phyloP scores from a whole-genome alignment of 257 asterid genomes.

The Catharanthus roseus region DNA sequence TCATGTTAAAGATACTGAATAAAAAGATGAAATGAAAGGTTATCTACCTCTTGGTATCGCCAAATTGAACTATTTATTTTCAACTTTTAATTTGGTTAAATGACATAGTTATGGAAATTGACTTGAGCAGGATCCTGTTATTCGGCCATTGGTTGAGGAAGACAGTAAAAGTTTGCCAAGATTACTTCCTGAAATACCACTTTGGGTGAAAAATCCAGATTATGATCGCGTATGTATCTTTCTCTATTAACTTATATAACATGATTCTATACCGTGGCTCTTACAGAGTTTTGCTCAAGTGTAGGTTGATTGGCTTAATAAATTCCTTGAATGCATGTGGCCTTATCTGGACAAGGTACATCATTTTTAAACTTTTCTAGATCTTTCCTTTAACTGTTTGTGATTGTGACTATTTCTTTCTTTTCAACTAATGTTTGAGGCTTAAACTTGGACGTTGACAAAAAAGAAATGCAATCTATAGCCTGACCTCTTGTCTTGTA shows the following conservation, averaged over 20 bases:
- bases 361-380: constrained; percentile 5
- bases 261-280: neutral
- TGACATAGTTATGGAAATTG: constrained; percentile 10
- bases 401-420: neutral
- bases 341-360: constrained; percentile 92
- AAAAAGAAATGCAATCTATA: neutral
- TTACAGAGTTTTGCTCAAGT: constrained; percentile 9
- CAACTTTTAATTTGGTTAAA: neutral
- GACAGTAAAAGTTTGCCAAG: constrained; percentile 56
- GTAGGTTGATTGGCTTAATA: constrained; percentile 90
- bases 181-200: constrained; percentile 83
- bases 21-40: neutral
- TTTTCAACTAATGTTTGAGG: neutral
- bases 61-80: neutral
- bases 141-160: constrained; percentile 78
- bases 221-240: constrained; percentile 77
- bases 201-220: constrained; percentile 92
- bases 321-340: constrained; percentile 78
- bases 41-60: neutral
- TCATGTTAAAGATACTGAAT: neutral
- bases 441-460: neutral
- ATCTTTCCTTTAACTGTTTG: constrained; percentile 8
- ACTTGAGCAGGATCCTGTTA: constrained; percentile 67
- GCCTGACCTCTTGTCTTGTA: constrained; percentile 11
- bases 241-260: constrained; percentile 3